Evolutionary conservation across 139 green algal genomes (phyloP), one percentile per base, ranked within the genome.

Genomic region (Picochlorum sp.): DNA sequence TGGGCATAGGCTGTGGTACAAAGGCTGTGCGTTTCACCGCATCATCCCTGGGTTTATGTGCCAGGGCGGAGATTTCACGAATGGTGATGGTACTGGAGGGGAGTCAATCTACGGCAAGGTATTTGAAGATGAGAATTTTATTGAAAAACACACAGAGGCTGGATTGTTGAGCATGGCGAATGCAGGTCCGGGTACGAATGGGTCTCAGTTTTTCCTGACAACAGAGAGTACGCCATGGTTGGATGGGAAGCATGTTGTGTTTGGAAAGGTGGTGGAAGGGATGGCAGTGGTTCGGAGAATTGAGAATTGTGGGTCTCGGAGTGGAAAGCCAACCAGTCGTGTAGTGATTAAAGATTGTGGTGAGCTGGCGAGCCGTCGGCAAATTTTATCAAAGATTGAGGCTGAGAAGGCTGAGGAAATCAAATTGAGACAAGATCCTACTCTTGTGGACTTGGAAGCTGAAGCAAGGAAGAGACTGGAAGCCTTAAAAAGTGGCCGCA

Each of bases 211-310:
- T 75, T 92, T 91, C 44, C 45, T 79, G 23, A 63, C 28, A 11
- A 75, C 66, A 24, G 56, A 28, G 15, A 26, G 38, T n/a, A 67
- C 83, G 2, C 88, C 90, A 0, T 88, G 77, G 67, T 74, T 97
- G 23, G 90, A 96, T 66, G 90, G 84, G 56, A 98, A 98, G 86
- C 92, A 98, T 71, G 74, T 94, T 2, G 86, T 95, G 14, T 96
- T 96, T 80, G 89, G 89, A 4, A 57, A 68, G 24, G 85, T 96
- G n/a, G 65, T 82, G 23, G 87, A 95, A 67, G 89, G 89, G 37
- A 87, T 95, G 85, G 54, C 70, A 0, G 68, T 90, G 23, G 80
- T 94, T 15, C 82, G 81, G 57, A 80, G 74, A 15, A 84, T 94
- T 47, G 88, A 96, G 63, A 60, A 76, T 15, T 54, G 70, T 20